Conservation (phyloP, 768 basidiomycete species). For the Termitomyces sp. region DNA sequence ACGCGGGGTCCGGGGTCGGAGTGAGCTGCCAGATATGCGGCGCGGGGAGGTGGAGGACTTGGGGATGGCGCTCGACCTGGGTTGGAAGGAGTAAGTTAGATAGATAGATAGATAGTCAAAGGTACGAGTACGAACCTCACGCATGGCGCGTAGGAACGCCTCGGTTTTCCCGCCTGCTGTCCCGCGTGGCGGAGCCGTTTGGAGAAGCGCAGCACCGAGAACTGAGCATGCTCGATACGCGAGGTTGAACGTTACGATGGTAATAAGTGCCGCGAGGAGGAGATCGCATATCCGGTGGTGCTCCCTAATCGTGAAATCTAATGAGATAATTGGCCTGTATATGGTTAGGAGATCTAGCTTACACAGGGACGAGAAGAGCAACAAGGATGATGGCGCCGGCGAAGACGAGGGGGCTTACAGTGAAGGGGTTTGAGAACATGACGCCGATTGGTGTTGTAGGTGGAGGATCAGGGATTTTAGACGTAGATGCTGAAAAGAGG, state of each 20-base stretch:
- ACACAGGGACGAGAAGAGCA: neutral
- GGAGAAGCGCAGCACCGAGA: constrained; percentile 82
- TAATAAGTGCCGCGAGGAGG: constrained; percentile 74
- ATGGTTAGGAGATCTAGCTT: neutral
- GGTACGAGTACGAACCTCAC: constrained; percentile 54
- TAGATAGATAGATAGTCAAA: neutral
- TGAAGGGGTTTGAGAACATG: constrained; percentile 73
- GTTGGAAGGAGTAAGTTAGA: too few relatives aligned
- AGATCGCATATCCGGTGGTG: constrained; percentile 80
- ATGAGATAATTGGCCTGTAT: neutral
- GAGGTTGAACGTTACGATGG: constrained; percentile 74
- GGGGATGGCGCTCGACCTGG: constrained; percentile 83
- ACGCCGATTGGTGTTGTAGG: constrained; percentile 30
- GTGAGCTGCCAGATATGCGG: constrained; percentile 90
- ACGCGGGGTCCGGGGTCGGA: constrained; percentile 28
- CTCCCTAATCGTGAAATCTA: constrained; percentile 18
- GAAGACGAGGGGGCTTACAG: constrained; percentile 58
- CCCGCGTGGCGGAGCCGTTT: constrained; percentile 79
- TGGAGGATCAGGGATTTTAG: constrained; percentile 27
- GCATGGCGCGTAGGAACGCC: constrained; percentile 73
- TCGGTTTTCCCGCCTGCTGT: constrained; percentile 69
- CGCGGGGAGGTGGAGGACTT: constrained; percentile 77
- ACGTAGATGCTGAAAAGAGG: constrained; percentile 32
- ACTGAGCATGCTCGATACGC: constrained; percentile 83
- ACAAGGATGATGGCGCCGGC: constrained; percentile 50